Percentiles rank a stretch among this genome's conserved stretches.
These are phyloP conservation scores for Trametes hirsuta DNA, from an alignment of 1,284 basidiomycete species.

Conservation along the genomic window DNA sequence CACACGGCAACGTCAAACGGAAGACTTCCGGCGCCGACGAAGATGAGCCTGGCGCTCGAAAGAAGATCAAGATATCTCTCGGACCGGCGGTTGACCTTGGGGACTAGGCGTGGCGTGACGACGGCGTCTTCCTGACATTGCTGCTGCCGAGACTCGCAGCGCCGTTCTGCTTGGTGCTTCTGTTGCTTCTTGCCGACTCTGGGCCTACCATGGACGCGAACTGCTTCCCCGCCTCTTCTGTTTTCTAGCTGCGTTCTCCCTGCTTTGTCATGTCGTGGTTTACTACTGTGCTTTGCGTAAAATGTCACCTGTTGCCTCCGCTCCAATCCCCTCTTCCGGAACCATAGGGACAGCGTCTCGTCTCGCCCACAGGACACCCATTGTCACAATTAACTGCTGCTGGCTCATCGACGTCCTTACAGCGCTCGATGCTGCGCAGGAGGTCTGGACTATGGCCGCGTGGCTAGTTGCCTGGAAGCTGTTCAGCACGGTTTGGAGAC, in stretches of 20 bases:
- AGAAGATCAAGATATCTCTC: constrained; percentile 46
- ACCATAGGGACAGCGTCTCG: too few species aligned
- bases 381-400: too few species aligned
- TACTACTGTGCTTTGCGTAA: too few species aligned
- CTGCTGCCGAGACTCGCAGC: neutral
- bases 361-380: too few species aligned
- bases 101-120: constrained; percentile 30
- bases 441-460: neutral
- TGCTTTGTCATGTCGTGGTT: neutral
- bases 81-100: constrained; percentile 43
- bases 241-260: neutral
- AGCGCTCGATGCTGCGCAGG: neutral
- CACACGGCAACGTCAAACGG: constrained; percentile 30
- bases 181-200: neutral
- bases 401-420: too few species aligned
- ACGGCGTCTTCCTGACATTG: neutral
- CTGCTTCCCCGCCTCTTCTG: neutral
- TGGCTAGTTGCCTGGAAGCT: neutral
- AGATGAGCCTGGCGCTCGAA: constrained; percentile 24
- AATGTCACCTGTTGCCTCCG: too few species aligned
- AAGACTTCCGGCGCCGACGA: constrained; percentile 29
- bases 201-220: neutral
- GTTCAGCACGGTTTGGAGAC: neutral
- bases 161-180: neutral
- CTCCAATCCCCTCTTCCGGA: too few species aligned